Evolutionary conservation across 2,329 filamentous ascomycete species (phyloP).

Genomic region (Cordyceps sp.): DNA sequence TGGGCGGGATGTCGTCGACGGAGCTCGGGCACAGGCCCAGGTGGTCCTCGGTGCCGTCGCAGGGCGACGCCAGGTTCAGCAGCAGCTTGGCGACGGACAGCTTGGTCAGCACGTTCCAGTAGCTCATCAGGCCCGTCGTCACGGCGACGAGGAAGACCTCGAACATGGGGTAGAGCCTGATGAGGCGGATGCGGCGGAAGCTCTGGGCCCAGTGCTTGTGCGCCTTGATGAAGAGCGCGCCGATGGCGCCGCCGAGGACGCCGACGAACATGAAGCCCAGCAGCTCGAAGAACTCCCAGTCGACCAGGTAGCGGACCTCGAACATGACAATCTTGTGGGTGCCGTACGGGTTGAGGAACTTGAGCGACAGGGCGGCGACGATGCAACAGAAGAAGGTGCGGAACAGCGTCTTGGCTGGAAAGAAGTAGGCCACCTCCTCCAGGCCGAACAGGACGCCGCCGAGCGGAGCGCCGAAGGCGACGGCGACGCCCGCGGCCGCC

Average conservation of each 20-base stretch:
- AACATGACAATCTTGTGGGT: constrained; percentile 96
- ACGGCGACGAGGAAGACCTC: constrained; percentile 82
- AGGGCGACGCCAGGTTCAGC: constrained; percentile 80
- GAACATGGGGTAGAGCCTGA: constrained; percentile 70
- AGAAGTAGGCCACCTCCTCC: constrained; percentile 95
- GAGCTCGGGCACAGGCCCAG: constrained; percentile 64
- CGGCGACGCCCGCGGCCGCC: constrained; percentile 79
- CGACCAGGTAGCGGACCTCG: constrained; percentile 73
- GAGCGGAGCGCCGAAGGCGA: constrained; percentile 78
- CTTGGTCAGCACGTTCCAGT: constrained; percentile 86
- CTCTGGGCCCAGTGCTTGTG: constrained; percentile 77
- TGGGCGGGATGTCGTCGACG: constrained; percentile 59
- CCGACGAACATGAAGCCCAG: constrained; percentile 74
- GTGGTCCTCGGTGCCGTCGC: constrained; percentile 44
- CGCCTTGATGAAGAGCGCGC: constrained; percentile 93
- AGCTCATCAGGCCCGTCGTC: constrained; percentile 69
- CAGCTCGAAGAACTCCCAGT: constrained; percentile 92
- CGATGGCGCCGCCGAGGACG: constrained; percentile 65
- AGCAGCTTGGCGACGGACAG: constrained; percentile 81
- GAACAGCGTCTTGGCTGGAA: constrained; percentile 93
- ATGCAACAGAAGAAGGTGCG: constrained; percentile 98
- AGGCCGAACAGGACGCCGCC: constrained; percentile 85
- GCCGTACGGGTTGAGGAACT: constrained; percentile 91
- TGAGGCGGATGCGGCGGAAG: constrained; percentile 64
- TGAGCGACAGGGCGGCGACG: constrained; percentile 74